A percentile compares a stretch with the other conserved stretches of the same genome.
Evolutionary conservation across 208 protist species (phyloP).

Genomic region (Trypanosoma rangeli): DNA sequence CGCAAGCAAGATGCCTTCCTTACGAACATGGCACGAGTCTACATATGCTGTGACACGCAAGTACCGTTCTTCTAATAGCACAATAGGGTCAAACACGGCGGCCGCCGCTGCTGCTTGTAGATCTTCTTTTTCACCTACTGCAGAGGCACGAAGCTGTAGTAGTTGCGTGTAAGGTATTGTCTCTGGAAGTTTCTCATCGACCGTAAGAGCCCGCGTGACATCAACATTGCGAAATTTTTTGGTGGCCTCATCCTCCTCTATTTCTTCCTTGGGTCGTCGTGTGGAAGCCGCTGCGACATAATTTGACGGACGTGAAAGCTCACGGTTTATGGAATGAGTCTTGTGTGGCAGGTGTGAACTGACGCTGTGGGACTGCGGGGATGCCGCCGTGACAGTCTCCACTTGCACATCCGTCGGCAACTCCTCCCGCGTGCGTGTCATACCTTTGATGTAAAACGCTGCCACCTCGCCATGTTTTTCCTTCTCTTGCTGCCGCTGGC

Average conservation of each 20-base stretch:
- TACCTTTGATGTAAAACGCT: constrained; percentile 75
- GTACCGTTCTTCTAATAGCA: constrained; percentile 37
- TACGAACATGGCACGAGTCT: constrained; percentile 45
- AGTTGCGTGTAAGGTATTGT: constrained; percentile 56
- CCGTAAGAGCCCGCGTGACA: constrained; percentile 61
- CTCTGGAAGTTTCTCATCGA: constrained; percentile 65
- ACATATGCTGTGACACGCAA: constrained; percentile 37
- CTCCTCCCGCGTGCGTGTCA: constrained; percentile 8
- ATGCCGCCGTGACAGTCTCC: constrained; percentile 1
- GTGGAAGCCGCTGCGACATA: constrained; percentile 33
- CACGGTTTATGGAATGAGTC: constrained; percentile 58
- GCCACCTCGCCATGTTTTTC: constrained; percentile 55
- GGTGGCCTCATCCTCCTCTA: constrained; percentile 80
- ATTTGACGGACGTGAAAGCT: constrained; percentile 52
- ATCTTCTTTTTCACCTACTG: neutral
- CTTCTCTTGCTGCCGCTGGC: constrained; percentile 41
- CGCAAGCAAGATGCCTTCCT: constrained; percentile 40
- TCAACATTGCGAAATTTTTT: constrained; percentile 72
- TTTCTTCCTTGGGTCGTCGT: constrained; percentile 18
- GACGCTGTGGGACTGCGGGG: neutral
- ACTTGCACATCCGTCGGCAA: neutral
- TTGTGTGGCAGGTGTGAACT: constrained; percentile 13
- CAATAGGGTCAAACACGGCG: constrained; percentile 29
- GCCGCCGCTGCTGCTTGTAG: constrained; percentile 9
- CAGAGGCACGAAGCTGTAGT: constrained; percentile 17